A percentile compares a stretch with the other conserved stretches of the same genome.
Evolutionary conservation across 495 filamentous ascomycete genomes (phyloP).

Genomic region (Neurospora africana): DNA sequence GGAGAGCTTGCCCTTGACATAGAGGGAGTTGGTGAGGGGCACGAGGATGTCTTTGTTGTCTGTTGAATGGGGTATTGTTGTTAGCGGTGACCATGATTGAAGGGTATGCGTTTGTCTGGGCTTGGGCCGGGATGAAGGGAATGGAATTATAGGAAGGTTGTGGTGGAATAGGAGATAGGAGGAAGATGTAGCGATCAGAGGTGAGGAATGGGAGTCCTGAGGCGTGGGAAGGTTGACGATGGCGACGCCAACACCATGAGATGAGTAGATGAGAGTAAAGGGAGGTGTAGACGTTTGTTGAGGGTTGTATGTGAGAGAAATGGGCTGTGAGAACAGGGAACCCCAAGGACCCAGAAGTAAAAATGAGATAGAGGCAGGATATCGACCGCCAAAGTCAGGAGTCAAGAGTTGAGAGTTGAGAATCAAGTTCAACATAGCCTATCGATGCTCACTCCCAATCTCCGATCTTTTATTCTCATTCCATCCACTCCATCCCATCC

Average conservation of each 20-base stretch:
- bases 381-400: too few relatives aligned
- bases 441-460: too few relatives aligned
- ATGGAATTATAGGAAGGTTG: not conserved
- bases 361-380: too few relatives aligned
- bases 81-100: not conserved
- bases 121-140: not conserved
- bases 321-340: too few relatives aligned
- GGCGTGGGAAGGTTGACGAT: not conserved
- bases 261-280: not conserved
- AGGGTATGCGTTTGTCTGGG: not conserved
- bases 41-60: conserved; percentile 64
- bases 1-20: conserved; percentile 75
- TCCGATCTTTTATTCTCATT: too few relatives aligned
- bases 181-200: not conserved
- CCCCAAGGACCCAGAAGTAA: too few relatives aligned
- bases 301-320: not conserved
- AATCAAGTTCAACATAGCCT: too few relatives aligned
- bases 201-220: not conserved
- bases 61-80: conserved; percentile 4
- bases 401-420: too few relatives aligned
- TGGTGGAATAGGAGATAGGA: not conserved
- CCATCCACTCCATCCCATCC: not conserved
- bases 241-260: not conserved
- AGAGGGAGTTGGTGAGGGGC: conserved; percentile 84
- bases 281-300: not conserved